Evolutionary conservation across 345 rosid species (phyloP).

Genomic region (Citropsis articulata): DNA sequence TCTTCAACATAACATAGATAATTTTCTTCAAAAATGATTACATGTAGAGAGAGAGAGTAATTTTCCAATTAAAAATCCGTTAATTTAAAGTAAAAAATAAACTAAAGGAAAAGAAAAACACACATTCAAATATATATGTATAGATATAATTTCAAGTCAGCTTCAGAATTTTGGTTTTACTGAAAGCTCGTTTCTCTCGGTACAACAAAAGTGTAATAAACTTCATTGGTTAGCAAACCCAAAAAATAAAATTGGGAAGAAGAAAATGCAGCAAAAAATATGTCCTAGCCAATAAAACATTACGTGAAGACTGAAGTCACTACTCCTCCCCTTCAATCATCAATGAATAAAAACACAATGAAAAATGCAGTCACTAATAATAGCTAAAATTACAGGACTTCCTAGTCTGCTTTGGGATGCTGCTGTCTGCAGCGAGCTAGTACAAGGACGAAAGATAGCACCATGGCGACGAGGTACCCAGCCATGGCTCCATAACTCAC

Average conservation of each 20-base stretch:
- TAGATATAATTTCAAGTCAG: too few relatives aligned
- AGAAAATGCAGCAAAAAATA: not conserved
- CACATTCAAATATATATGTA: too few relatives aligned
- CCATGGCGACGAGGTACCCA: constrained; percentile 55
- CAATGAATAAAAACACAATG: not conserved
- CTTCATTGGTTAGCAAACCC: not conserved
- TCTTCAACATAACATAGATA: too few relatives aligned
- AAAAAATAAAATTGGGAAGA: too few relatives aligned
- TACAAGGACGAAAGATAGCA: constrained; percentile 37
- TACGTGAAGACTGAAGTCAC: not conserved
- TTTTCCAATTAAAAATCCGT: too few relatives aligned
- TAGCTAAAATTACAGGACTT: not conserved
- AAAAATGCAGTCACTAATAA: not conserved
- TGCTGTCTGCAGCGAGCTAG: constrained; percentile 19
- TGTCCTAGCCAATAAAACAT: not conserved
- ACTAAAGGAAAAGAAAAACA: too few relatives aligned
- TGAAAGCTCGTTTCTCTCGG: too few relatives aligned
- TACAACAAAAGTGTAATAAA: not conserved
- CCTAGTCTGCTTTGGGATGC: constrained; percentile 27
- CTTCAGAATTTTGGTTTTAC: too few relatives aligned
- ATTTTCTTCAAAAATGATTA: too few relatives aligned
- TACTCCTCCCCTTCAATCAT: not conserved
- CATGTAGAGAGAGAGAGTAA: too few relatives aligned
- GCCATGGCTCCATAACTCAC: constrained; percentile 70
- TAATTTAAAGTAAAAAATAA: too few relatives aligned